Evolutionary conservation across 202 grass and related monocot species (phyloP), one percentile per base, ranked within the genome.

Genomic region (Schoenoplectus tabernaemontani): DNA sequence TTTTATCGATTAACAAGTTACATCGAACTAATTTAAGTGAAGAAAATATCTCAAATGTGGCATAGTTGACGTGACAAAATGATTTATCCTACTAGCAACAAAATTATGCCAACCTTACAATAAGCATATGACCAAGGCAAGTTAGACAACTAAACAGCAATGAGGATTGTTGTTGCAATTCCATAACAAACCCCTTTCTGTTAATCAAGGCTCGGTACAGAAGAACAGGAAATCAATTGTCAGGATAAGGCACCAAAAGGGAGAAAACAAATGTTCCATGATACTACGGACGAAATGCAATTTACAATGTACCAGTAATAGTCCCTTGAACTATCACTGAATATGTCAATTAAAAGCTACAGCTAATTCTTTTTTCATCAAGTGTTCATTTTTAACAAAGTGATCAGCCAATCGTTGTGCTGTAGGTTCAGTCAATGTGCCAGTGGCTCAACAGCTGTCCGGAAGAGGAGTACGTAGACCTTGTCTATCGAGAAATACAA

Each of bases 401-500:
- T 53, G 24, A 63, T 72, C 70, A 82, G 46, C 16, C 80, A 76
- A 53, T 6, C 30, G 56, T n/a, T 56, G 48, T 56, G 71, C 0
- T 2, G 19, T 56, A 5, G 64, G 79, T 56, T 70, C 28, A 36
- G 32, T 93, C 84, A 92, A 76, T 84, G 86, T 2, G 80, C 53
- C 15, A 85, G 54, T 78, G 91, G 89, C 66, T 95, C 89, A n/a
- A 95, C 96, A 17, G 96, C 90, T 4, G 90, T 98, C 88, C 96
- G 89, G 86, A 98, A 98, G 20, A 98, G 87, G 79, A 98, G 90
- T 86, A 98, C 85, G 22, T 95, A 95, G 69, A 95, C 91, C 86
- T 98, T 98, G 88, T 98, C 96, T 57, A 98, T 83, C 33, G 96
- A 98, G 83, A 95, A 95, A 43, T 98, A 98, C 84, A 98, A 85